Conservation (phyloP, 1,284 basidiomycete genomes). For the Pseudozyma sp. region DNA sequence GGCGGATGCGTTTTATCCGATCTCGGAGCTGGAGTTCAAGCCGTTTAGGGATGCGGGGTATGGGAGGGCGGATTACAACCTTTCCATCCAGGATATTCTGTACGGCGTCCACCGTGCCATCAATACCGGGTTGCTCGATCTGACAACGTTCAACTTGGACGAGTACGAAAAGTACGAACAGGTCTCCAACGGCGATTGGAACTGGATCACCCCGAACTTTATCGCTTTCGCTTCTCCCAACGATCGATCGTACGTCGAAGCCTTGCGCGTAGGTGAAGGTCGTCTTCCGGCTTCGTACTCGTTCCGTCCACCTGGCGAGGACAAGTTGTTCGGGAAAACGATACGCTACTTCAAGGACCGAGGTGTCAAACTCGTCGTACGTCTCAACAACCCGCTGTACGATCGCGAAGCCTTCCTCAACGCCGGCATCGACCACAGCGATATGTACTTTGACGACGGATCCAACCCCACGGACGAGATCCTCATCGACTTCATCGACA, state of each 20-base stretch:
- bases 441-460: slow-evolving; percentile 96
- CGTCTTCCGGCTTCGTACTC: slow-evolving; percentile 10
- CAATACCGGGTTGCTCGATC: slow-evolving; percentile 85
- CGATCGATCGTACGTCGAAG: slow-evolving; percentile 62
- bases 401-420: slow-evolving; percentile 86
- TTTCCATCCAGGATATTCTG: slow-evolving; percentile 86
- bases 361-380: slow-evolving; percentile 89
- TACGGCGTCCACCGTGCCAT: slow-evolving; percentile 97
- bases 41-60: slow-evolving; percentile 96
- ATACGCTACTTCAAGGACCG: slow-evolving; percentile 89
- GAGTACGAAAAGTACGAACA: slow-evolving; percentile 88
- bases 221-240: slow-evolving; percentile 92
- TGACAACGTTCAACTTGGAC: slow-evolving; percentile 84
- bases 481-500: slow-evolving; percentile 86
- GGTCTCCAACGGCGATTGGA: slow-evolving; percentile 83
- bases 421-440: slow-evolving; percentile 85
- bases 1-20: slow-evolving; percentile 91
- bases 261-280: slow-evolving; percentile 68
- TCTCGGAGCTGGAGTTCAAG: slow-evolving; percentile 76
- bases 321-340: slow-evolving; percentile 74
- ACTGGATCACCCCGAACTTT: slow-evolving; percentile 78
- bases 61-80: slow-evolving; percentile 89
- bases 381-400: slow-evolving; percentile 94
- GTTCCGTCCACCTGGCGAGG: slow-evolving; percentile 21
- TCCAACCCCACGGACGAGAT: slow-evolving; percentile 96